Percentiles rank a stretch among this genome's conserved stretches.
Evolutionary conservation across 371 early-diverging fungal genomes (phyloP).

Genomic region (Mortierella sp.): DNA sequence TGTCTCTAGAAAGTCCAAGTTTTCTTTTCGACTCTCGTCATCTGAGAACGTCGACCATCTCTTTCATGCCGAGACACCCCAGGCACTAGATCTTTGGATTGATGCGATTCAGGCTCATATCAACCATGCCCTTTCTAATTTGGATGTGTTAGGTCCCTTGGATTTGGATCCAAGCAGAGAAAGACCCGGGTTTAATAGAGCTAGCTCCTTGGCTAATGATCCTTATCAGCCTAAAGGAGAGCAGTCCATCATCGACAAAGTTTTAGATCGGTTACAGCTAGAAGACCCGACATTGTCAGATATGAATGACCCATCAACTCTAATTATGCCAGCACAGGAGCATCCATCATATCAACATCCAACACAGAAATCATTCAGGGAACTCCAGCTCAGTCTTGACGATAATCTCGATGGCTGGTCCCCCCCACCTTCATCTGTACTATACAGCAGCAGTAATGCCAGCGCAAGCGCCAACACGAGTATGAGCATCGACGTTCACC

Average conservation of each 20-base stretch:
- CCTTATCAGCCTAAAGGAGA: background rate
- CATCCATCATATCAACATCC: constrained; percentile 8
- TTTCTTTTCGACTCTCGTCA: constrained; percentile 41
- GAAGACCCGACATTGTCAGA: constrained; percentile 43
- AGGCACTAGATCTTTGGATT: constrained; percentile 37
- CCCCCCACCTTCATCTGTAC: background rate
- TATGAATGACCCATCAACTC: constrained; percentile 44
- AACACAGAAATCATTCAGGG: background rate
- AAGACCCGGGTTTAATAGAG: background rate
- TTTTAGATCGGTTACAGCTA: constrained; percentile 30
- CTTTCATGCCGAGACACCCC: constrained; percentile 27
- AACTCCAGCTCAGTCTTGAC: constrained; percentile 10
- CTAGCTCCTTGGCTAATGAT: background rate
- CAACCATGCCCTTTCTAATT: constrained; percentile 18
- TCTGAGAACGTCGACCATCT: constrained; percentile 31
- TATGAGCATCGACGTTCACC: constrained; percentile 3
- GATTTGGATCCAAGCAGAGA: background rate
- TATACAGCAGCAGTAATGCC: background rate
- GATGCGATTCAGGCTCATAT: constrained; percentile 31
- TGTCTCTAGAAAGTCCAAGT: constrained; percentile 32
- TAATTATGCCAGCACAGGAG: constrained; percentile 44
- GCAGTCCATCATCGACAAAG: constrained; percentile 41
- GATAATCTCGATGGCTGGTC: constrained; percentile 29
- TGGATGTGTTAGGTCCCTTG: constrained; percentile 1
- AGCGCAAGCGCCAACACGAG: constrained; percentile 6